Base-by-base conservation (phyloP, 192 early-diverging fungal species). In the Coemansia sp. region DNA sequence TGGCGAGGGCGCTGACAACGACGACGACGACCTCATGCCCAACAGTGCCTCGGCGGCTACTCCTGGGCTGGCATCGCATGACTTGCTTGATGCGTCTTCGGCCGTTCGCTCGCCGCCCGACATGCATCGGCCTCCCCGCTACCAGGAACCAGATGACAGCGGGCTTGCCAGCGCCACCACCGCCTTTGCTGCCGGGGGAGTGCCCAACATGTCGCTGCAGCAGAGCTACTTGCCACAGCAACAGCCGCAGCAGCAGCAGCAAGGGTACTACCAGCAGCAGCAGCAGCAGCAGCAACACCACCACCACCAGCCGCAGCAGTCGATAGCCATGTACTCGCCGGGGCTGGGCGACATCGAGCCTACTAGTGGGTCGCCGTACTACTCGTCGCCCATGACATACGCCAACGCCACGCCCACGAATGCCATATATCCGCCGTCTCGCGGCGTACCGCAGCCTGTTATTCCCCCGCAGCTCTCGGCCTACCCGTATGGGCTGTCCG, bases 291-390 rank as follows among this genome's bases (percentile, higher is more conserved):
- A 72, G 16, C 59, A 68, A n/a, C 73, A 69, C 34, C 62, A 55
- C 20, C 38, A 37, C 39, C 62, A 38, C 26, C 53, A n/a, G 43
- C 21, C 56, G 50, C 70, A 61, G 16, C 65, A 69, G 50, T 68
- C 67, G 14, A 64, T 80, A 62, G 45, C 56, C 11, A 58, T 72
- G 64, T 82, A 76, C 62, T 82, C 79, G 61, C 79, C 79, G 11
- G 42, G 11, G 5, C 3, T 68, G 14, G 77, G 65, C 43, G 70
- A 76, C 3, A 39, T 76, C 0, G 79, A 76, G 8, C 34, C 61
- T 1, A 4, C 67, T 3, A 52, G 56, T 4, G 45, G 55, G 20
- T 48, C 70, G 3, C 41, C 75, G 7, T 82, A 82, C 65, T 82
- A 82, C 59, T 66, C 79, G 61, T 66, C 71, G 50, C 34, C 77